Evolutionary conservation across 2,329 filamentous ascomycete genomes (phyloP).

Genomic region (Trichoderma citrinoviride): DNA sequence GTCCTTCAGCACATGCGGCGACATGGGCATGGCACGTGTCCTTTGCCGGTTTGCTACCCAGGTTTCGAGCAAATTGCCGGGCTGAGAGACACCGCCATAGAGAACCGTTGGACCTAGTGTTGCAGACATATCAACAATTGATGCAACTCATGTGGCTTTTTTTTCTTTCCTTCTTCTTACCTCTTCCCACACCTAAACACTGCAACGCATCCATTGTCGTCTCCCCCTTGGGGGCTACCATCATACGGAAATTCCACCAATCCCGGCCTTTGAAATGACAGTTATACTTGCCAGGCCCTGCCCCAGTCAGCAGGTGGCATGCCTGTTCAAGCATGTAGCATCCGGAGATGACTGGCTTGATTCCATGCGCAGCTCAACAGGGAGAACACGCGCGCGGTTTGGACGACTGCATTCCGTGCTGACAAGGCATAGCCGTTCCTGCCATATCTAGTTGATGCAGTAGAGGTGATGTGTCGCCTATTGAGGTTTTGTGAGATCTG

Average conservation of each 20-base stretch:
- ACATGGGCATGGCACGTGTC: neutral
- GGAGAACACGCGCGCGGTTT: neutral
- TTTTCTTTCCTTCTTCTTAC: neutral
- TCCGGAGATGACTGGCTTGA: slow-evolving; percentile 13
- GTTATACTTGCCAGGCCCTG: neutral
- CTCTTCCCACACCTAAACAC: neutral
- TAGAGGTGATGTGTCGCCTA: neutral
- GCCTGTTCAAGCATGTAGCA: neutral
- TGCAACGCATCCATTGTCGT: neutral
- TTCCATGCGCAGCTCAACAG: neutral
- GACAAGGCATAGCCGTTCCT: neutral
- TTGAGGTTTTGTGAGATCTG: slow-evolving; percentile 11
- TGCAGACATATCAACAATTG: neutral
- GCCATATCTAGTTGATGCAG: neutral
- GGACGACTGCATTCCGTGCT: neutral
- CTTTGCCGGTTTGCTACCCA: neutral
- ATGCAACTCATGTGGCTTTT: neutral
- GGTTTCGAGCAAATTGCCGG: neutral
- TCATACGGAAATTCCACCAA: neutral
- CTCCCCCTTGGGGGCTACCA: neutral
- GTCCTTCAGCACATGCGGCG: neutral
- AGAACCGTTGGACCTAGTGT: neutral
- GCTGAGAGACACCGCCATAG: neutral
- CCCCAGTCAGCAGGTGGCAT: neutral
- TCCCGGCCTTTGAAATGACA: neutral